Evolutionary conservation across 2,329 filamentous ascomycete genomes (phyloP).

Genomic region (Lachnum nothofagi): DNA sequence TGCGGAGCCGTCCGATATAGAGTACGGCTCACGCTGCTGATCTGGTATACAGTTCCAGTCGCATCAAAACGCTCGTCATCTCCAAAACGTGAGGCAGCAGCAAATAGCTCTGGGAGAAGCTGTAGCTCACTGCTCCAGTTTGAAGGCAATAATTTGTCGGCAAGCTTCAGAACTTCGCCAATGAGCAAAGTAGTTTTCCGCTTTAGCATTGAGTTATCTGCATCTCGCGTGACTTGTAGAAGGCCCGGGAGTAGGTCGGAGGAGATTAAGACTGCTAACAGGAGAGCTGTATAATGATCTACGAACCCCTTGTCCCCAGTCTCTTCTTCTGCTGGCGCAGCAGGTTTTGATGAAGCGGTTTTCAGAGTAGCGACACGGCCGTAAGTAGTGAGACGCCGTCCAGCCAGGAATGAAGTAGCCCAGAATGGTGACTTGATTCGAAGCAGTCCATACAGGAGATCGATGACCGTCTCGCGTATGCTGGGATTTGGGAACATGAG

Average conservation of each 20-base stretch:
- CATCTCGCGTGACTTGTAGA: constrained; percentile 61
- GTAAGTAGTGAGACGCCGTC: constrained; percentile 88
- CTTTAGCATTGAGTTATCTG: constrained; percentile 65
- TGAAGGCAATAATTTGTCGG: constrained; percentile 76
- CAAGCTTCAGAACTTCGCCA: constrained; percentile 84
- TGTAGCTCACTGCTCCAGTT: constrained; percentile 81
- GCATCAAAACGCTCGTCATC: constrained; percentile 71
- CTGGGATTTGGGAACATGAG: constrained; percentile 52
- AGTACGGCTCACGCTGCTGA: constrained; percentile 93
- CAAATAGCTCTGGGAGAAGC: constrained; percentile 78
- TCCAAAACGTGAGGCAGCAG: constrained; percentile 66
- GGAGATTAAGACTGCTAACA: constrained; percentile 79
- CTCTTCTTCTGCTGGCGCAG: constrained; percentile 56
- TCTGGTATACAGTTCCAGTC: constrained; percentile 90
- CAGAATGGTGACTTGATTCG: constrained; percentile 91
- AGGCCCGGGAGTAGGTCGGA: constrained; percentile 64
- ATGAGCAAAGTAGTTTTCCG: constrained; percentile 87
- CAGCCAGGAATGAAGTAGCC: constrained; percentile 93
- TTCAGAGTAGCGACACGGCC: constrained; percentile 86
- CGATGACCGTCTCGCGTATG: constrained; percentile 72
- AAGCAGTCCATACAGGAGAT: constrained; percentile 73
- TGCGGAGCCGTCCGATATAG: constrained; percentile 71
- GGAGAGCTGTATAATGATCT: constrained; percentile 86
- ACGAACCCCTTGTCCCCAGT: constrained; percentile 76
- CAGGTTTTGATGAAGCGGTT: constrained; percentile 45